Evolutionary conservation across 176 grass and related monocot genomes (phyloP), one percentile per base, ranked within the genome.

Genomic region (Zea luxurians): DNA sequence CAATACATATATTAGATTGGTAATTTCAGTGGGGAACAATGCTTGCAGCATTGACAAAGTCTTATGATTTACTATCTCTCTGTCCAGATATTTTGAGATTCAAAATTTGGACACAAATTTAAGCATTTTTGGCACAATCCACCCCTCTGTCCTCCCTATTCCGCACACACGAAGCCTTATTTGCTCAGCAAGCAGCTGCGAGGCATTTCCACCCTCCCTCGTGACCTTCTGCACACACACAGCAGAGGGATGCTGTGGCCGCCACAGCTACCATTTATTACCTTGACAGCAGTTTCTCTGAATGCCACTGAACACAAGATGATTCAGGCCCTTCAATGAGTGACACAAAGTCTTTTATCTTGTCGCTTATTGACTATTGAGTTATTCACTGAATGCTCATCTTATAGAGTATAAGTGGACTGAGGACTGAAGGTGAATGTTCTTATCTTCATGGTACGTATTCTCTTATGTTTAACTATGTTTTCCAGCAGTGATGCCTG

Each of bases 11-110:
- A n/a, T 42, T 34, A 70, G 45, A 27, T 60, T 60, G 58, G 11
- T 11, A 37, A 71, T 78, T 64, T 37, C 37, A 53, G 21, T 20
- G 37, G 27, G 16, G 37, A 78, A 75, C 37, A 78, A 45, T 84
- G n/a, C 8, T 49, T 41, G 20, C 43, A 69, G 7, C 53, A 77
- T 69, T 7, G 6, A 18, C 40, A 11, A 58, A 57, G 27, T 75
- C 42, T 68, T 37, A 45, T 43, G 63, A 53, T 70, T 62, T 52
- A 55, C 53, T 55, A 27, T 27, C 53, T 55, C 15, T 54, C 17
- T 8, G 17, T 7, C 2, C 17, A 55, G 16, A 55, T 55, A 55
- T 10, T 27, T 4, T 34, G 27, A 0, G 8, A 61, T 27, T 34
- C 3, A 11, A 61, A 1, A 8, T 11, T 4, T 27, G 18, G 27